Evolutionary conservation across 2,329 filamentous ascomycete species (phyloP).

Genomic region (Tolypocladium pustulatum): DNA sequence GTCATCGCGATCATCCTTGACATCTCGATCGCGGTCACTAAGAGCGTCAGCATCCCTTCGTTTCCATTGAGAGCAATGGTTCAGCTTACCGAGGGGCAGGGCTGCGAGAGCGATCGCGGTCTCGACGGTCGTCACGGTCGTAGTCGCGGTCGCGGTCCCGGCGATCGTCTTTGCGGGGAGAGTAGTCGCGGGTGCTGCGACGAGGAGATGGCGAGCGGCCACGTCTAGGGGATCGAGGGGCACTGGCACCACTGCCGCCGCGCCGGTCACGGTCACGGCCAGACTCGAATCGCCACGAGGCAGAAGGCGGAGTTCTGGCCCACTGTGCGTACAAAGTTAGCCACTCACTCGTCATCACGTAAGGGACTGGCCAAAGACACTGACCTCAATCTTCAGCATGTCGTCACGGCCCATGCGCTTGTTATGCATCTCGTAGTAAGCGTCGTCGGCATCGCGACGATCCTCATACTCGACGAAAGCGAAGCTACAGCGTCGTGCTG

Average conservation of each 20-base stretch:
- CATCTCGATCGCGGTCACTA: constrained; percentile 45
- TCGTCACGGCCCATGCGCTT: constrained; percentile 96
- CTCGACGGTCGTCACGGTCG: constrained; percentile 64
- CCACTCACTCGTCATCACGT: not conserved
- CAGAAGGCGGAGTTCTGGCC: constrained; percentile 95
- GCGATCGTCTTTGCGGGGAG: constrained; percentile 80
- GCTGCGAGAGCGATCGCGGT: constrained; percentile 67
- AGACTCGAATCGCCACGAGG: constrained; percentile 96
- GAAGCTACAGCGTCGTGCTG: constrained; percentile 45
- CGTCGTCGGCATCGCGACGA: constrained; percentile 94
- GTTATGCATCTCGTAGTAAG: constrained; percentile 99
- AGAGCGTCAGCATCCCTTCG: constrained; percentile 15
- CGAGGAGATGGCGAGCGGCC: constrained; percentile 71
- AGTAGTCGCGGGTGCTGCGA: constrained; percentile 67
- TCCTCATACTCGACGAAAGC: constrained; percentile 99
- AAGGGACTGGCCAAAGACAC: constrained; percentile 10
- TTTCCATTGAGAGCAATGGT: not conserved
- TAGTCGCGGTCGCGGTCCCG: constrained; percentile 54
- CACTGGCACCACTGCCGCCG: constrained; percentile 23
- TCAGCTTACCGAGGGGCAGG: constrained; percentile 47
- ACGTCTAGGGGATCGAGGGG: constrained; percentile 49
- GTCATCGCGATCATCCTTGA: constrained; percentile 60
- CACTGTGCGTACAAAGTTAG: constrained; percentile 50
- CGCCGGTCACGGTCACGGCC: constrained; percentile 65
- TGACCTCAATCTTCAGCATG: constrained; percentile 92